Evolutionary conservation across 345 rosid genomes (phyloP), one percentile per base, ranked within the genome.

Genomic region (Linum lewisii): DNA sequence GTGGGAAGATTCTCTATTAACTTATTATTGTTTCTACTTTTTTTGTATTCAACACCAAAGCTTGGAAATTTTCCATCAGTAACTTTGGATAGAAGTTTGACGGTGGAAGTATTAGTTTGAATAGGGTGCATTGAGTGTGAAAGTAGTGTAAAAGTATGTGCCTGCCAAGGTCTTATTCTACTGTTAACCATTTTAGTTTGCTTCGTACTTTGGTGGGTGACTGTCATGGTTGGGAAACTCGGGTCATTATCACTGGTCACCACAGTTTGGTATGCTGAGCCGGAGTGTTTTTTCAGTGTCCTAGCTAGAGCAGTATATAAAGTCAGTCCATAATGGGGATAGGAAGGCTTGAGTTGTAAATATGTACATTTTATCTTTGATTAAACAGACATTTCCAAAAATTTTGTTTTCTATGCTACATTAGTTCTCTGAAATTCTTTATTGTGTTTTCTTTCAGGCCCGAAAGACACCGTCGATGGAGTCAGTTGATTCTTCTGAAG

Each of bases 401-500:
- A 4, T 29, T 42, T 3, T 11, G 14, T 42, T 42, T 11, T 6
- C 4, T 11, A 16, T 42, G 14, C 47, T 16, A 42, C 14, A 4
- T 16, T 42, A 42, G 18, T 42, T 42, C 47, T 42, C 47, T 16
- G 47, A 16, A 42, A 6, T 42, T 16, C 47, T 42, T 34, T 34
- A n/a, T n/a, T 29, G 47, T 42, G 15, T 47, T 61, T 71, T 57
- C 51, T 54, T 63, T 21, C 95, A 93, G 99, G 84, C 73, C 36
- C 81, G 91, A 68, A 93, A 93, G 85, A 77, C 85, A 59, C 83
- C 88, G 0, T 86, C 95, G 51, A 70, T 79, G 78, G 97, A 91
- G 57, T 93, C 97, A 2, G 82, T 93, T 75, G 97, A 87, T 81
- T 93, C 88, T 73, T 85, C 97, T 37, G 95, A 89, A 81, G 97